Evolutionary conservation across 257 asterid species (phyloP).

Genomic region (Eucommia ulmoides): DNA sequence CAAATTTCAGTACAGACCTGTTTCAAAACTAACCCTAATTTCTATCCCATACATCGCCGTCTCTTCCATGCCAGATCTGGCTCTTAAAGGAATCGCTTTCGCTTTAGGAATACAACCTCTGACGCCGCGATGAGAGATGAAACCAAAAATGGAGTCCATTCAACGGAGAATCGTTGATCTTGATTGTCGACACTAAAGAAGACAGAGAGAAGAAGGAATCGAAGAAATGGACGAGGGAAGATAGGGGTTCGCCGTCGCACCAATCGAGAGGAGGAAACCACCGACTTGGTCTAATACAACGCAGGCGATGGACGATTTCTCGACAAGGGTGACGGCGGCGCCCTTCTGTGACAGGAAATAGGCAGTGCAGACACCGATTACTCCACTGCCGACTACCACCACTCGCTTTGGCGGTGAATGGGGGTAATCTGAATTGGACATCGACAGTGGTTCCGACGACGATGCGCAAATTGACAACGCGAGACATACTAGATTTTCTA

Average conservation of each 20-base stretch:
- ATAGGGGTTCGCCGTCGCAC: slow-evolving; percentile 66
- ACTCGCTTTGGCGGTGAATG: slow-evolving; percentile 31
- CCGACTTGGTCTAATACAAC: slow-evolving; percentile 92
- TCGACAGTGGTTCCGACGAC: slow-evolving; percentile 7
- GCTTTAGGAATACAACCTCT: too few relatives aligned
- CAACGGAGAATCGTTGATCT: too few relatives aligned
- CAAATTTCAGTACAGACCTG: too few relatives aligned
- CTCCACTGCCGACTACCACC: slow-evolving; percentile 92
- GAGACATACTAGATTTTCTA: slow-evolving; percentile 9
- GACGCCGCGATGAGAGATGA: too few relatives aligned
- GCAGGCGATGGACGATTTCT: slow-evolving; percentile 77
- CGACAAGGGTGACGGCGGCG: slow-evolving; percentile 68
- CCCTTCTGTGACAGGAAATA: slow-evolving; percentile 68
- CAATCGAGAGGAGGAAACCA: slow-evolving; percentile 80
- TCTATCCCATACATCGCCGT: too few relatives aligned
- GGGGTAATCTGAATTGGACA: slow-evolving; percentile 23
- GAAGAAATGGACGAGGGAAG: slow-evolving; percentile 77
- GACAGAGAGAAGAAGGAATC: slow-evolving; percentile 70
- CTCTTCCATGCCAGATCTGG: too few relatives aligned
- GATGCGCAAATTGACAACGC: not conserved
- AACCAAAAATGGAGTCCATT: too few relatives aligned
- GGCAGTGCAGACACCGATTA: slow-evolving; percentile 89
- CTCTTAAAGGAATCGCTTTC: too few relatives aligned
- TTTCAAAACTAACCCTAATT: too few relatives aligned
- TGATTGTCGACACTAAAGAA: slow-evolving; percentile 69